Percentiles rank a stretch among this genome's conserved stretches.
These are phyloP conservation scores for Komagataella phaffii DNA, from an alignment of 805 yeast species.

Conservation along the genomic window DNA sequence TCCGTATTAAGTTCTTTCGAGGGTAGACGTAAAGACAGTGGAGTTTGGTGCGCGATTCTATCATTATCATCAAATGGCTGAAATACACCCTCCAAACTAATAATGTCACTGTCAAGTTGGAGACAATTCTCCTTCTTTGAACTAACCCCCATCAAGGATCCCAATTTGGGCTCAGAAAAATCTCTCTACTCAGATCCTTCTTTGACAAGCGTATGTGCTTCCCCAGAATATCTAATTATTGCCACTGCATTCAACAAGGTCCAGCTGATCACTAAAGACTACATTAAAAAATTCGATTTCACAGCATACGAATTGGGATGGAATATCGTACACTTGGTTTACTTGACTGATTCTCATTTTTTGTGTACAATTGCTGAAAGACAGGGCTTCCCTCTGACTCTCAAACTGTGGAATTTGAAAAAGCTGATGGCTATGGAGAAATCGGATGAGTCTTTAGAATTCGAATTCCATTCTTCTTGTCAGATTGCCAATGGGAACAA, in stretches of 20 bases:
- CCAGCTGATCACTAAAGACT: slow-evolving; percentile 39
- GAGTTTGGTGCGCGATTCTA: neutral
- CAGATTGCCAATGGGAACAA: slow-evolving; percentile 59
- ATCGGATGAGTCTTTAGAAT: slow-evolving; percentile 18
- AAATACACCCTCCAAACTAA: neutral
- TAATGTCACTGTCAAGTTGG: slow-evolving; percentile 21
- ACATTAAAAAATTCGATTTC: slow-evolving; percentile 36
- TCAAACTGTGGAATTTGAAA: slow-evolving; percentile 65
- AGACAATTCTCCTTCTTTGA: slow-evolving; percentile 82
- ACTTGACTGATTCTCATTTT: slow-evolving; percentile 32
- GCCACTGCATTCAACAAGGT: slow-evolving; percentile 41
- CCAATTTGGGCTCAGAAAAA: slow-evolving; percentile 43
- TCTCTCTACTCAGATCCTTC: slow-evolving; percentile 74
- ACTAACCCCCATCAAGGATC: slow-evolving; percentile 73
- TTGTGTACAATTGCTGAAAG: slow-evolving; percentile 64
- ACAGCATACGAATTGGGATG: slow-evolving; percentile 54
- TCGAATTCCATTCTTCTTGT: slow-evolving; percentile 44
- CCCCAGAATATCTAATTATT: slow-evolving; percentile 41
- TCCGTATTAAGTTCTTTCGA: neutral
- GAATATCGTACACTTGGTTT: slow-evolving; percentile 43
- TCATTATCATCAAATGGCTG: neutral
- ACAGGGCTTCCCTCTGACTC: slow-evolving; percentile 53
- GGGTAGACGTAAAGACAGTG: neutral
- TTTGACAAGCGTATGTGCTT: slow-evolving; percentile 48
- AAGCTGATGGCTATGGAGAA: slow-evolving; percentile 23